A percentile compares a stretch with the other conserved stretches of the same genome.
These are phyloP conservation scores for Areca catechu DNA, from an alignment of 176 grass and related monocot genomes.

Conservation along the genomic window DNA sequence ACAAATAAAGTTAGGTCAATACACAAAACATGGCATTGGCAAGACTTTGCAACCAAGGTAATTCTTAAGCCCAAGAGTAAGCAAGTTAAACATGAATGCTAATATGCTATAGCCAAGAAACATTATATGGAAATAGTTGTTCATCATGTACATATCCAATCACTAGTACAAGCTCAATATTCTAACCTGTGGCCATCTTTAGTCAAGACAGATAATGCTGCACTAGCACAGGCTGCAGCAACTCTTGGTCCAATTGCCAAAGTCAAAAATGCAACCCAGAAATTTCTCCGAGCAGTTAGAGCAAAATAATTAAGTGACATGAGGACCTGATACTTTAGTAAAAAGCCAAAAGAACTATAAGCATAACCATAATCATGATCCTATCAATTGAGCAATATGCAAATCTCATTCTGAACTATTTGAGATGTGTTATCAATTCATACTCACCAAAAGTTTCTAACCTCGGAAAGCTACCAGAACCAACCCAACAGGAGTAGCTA, in stretches of 20 bases:
- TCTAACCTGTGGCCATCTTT: constrained; percentile 58
- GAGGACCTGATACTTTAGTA: background rate
- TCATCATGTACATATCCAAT: constrained; percentile 17
- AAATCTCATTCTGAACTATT: too few relatives aligned
- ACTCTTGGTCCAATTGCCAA: constrained; percentile 93
- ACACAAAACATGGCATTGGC: too few relatives aligned
- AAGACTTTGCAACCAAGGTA: too few relatives aligned
- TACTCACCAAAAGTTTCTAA: too few relatives aligned
- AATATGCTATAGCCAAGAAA: background rate
- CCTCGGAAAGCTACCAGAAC: background rate
- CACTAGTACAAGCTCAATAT: background rate
- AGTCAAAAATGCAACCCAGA: constrained; percentile 82
- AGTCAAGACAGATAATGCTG: constrained; percentile 65
- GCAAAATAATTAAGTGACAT: background rate
- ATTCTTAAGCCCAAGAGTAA: background rate
- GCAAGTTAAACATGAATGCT: background rate
- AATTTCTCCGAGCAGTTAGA: background rate
- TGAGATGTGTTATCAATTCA: too few relatives aligned
- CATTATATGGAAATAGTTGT: too few relatives aligned
- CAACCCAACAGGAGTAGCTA: background rate
- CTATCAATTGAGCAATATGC: too few relatives aligned
- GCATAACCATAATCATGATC: too few relatives aligned
- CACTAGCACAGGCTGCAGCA: constrained; percentile 77
- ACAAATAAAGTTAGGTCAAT: too few relatives aligned
- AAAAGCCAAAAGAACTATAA: too few relatives aligned